Evolutionary conservation across 2,329 filamentous ascomycete genomes (phyloP), one percentile per base, ranked within the genome.

Genomic region (Pseudogymnoascus verrucosus): DNA sequence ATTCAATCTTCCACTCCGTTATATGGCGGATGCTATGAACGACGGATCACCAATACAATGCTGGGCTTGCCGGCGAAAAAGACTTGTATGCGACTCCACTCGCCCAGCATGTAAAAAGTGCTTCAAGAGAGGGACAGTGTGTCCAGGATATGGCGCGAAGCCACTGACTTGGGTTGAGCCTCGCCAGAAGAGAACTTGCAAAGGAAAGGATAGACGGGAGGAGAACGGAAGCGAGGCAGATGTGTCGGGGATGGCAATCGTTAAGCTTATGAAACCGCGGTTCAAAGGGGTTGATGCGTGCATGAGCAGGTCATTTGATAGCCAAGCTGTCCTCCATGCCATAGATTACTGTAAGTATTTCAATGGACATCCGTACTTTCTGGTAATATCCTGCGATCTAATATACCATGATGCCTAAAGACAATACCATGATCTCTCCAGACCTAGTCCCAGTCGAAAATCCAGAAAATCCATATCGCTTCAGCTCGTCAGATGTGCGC

Each of bases 331-430:
- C n/a, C 10, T 57, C 10, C 51, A 57, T n/a, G 51, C 51, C 2
- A 57, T 57, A 3, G 51, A 57, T 57, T 57, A 57, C n/a, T 57
- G 51, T 57, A 4, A 57, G 51, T 57, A 57, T 57, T 31, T 19
- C n/a, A 19, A 28, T 28, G 21, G 3, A 4, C 5, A 8, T 14
- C 21, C 21, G 12, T 26, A 7, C 3, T 19, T 57, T 7, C 21
- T 23, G 1, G 23, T 19, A 5, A 34, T 57, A 19, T 19, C 7
- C 1, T 12, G n/a, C n/a, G 2, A 57, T 57, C 51, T 57, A 57
- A 57, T 57, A 34, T 5, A 7, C 1, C 21, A 1, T 12, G 0
- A 5, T 34, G 8, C 5, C 34, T 19, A n/a, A 57, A 57, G 51
- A 57, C n/a, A 57, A 57, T 57, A 2, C 28, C 26, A 57, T 57